These are phyloP conservation scores for Cyberlindnera sargentensis DNA, from an alignment of 805 yeast genomes.

Conservation along the genomic window DNA sequence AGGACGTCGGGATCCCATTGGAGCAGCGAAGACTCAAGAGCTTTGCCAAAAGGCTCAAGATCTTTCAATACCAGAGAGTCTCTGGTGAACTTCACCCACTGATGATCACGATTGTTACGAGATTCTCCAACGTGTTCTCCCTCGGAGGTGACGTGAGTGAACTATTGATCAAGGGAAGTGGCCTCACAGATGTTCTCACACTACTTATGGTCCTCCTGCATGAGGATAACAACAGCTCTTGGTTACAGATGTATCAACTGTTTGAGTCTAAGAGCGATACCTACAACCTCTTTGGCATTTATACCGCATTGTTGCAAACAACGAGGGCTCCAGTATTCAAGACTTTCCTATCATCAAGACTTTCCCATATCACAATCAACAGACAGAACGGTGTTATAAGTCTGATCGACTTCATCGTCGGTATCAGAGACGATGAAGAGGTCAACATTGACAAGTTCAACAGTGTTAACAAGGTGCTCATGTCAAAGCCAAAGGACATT, in stretches of 20 bases:
- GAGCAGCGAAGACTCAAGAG: slow-evolving; percentile 50
- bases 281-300: slow-evolving; percentile 54
- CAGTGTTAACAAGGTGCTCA: slow-evolving; percentile 57
- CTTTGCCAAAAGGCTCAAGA: slow-evolving; percentile 27
- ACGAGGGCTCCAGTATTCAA: slow-evolving; percentile 41
- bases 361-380: slow-evolving; percentile 48
- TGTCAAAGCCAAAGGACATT: slow-evolving; percentile 52
- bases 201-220: slow-evolving; percentile 38
- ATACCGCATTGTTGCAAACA: slow-evolving; percentile 49
- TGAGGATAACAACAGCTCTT: slow-evolving; percentile 21
- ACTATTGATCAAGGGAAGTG: slow-evolving; percentile 56
- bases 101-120: slow-evolving; percentile 3
- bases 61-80: slow-evolving; percentile 12
- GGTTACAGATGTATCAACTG: slow-evolving; percentile 12
- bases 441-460: slow-evolving; percentile 59
- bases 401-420: slow-evolving; percentile 69
- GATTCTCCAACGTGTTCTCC: slow-evolving; percentile 20
- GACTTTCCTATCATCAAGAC: slow-evolving; percentile 36
- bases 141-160: slow-evolving; percentile 30
- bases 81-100: background rate
- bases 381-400: slow-evolving; percentile 68
- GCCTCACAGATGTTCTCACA: slow-evolving; percentile 53
- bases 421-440: slow-evolving; percentile 67
- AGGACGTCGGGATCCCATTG: slow-evolving; percentile 56
- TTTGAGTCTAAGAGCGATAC: slow-evolving; percentile 51